A percentile compares a stretch with the other conserved stretches of the same genome.
These are phyloP conservation scores for Starmerella vaccinii DNA, from an alignment of 805 yeast genomes.

Conservation along the genomic window DNA sequence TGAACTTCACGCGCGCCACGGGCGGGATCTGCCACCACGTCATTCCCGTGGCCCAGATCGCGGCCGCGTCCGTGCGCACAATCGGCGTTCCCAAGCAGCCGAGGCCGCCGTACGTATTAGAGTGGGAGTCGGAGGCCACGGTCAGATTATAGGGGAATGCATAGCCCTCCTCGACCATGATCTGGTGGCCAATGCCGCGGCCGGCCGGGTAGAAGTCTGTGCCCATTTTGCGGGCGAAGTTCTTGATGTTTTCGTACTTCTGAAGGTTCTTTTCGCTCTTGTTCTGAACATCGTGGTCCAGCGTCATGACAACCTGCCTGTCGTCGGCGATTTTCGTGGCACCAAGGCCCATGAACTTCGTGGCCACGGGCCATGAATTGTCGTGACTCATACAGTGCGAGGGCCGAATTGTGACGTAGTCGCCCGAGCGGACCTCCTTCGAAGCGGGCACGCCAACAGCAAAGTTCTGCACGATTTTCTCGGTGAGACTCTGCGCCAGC, in stretches of 20 bases:
- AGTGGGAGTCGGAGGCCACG: constrained; percentile 96
- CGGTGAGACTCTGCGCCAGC: constrained; percentile 69
- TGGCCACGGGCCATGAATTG: constrained; percentile 98
- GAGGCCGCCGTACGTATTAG: constrained; percentile 95
- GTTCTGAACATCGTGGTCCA: constrained; percentile 97
- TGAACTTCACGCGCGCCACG: constrained; percentile 83
- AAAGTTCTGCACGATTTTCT: constrained; percentile 86
- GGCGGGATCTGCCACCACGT: constrained; percentile 99
- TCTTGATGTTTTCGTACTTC: constrained; percentile 79
- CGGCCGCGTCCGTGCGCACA: constrained; percentile 97
- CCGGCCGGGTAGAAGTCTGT: constrained; percentile 98
- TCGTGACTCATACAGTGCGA: constrained; percentile 99
- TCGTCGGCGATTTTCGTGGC: constrained; percentile 74
- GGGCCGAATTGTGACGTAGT: constrained; percentile 88
- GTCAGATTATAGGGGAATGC: constrained; percentile 89
- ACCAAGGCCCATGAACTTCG: constrained; percentile 90
- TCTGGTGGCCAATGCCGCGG: constrained; percentile 97
- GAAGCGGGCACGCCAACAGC: constrained; percentile 76
- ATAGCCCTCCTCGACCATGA: constrained; percentile 98
- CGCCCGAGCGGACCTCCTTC: constrained; percentile 76
- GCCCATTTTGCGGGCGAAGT: constrained; percentile 81
- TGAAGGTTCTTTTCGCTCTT: constrained; percentile 76
- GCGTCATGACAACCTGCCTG: constrained; percentile 86
- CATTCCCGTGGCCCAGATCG: constrained; percentile 99
- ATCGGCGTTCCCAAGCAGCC: constrained; percentile 95